Evolutionary conservation across 208 protist genomes (phyloP), one percentile per base, ranked within the genome.

Genomic region (Acanthamoeba lenticulata): DNA sequence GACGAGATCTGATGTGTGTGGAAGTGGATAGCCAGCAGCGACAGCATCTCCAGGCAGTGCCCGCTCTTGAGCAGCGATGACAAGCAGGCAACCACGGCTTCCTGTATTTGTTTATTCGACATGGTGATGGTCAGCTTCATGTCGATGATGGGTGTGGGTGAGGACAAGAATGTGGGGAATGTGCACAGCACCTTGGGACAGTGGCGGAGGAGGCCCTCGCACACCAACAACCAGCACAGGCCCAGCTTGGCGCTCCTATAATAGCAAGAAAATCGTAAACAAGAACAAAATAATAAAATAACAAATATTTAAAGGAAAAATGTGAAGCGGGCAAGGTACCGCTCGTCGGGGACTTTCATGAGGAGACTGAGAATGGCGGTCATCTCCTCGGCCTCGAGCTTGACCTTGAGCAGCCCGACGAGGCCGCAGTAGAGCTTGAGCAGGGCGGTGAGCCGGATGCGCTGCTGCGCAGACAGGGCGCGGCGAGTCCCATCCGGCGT

Each of bases 361-460:
- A 88, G 47, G 47, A 88, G 40, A 21, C 24, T 21, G 17, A 88
- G 21, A 19, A 88, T 88, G 34, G 77, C 77, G 77, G 49, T 88
- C 77, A 88, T 88, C 34, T 88, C 77, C 19, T 88, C 77, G 47
- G 29, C 40, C 44, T 49, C 47, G 19, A 88, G 77, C 42, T 88
- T 88, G 45, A 88, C 13, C 77, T 88, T 88, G 29, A 88, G n/a
- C 24, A 88, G 47, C 2, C 77, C 77, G 42, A 88, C 77, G 29
- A 88, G 77, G 15, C 77, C 77, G 34, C 77, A 88, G 77, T 88
- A 88, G 45, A 88, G 77, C 40, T 60, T 49, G 29, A 88, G 13
- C 77, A 88, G 44, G 32, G 77, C 47, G 1, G 77, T 88, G 77
- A 60, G 40, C 77, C 27, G 27, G 38, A 49, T 60, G 77, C 40